Base-by-base conservation (phyloP, 805 yeast genomes). In the Ogataea paradorogensis region DNA sequence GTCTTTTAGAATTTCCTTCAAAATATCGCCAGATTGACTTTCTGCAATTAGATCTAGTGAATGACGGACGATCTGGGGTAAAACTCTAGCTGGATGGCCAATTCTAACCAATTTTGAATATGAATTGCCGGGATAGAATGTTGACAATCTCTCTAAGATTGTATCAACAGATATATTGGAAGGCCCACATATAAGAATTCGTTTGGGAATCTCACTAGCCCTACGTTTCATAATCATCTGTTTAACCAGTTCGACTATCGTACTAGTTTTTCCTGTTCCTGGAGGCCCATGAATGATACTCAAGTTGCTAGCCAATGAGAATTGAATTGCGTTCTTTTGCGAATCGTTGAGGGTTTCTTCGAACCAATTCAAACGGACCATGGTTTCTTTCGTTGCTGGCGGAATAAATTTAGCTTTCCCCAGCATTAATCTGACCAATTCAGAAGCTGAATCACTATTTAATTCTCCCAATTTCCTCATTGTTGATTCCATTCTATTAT, bases 161-260 rank as follows among this genome's bases (percentile, higher is more conserved):
- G 95, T 91, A 59, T 91, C 98, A 1, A 90, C 95, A 1, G 96
- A 79, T 11, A 89, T 81, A 58, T 91, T 91, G 0, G 97, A 89
- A 0, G 98, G 95, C 0, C 96, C 97, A 65, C 97, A 90, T 0
- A 91, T 90, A 21, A 91, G 65, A 0, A 91, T 80, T 31, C 89
- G 61, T 15, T 48, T 50, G 11, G 58, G 51, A n/a, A 24, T 10
- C 30, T 43, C 34, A 8, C 14, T 13, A 48, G 50, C 21, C 40
- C 47, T 6, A 61, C 63, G 51, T 23, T 38, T 47, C 4, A 62
- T 62, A 1, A 78, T 70, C 35, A 88, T 65, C 55, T 90, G 96
- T 36, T 83, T 75, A 26, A 89, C 80, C 7, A 86, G 65, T 53
- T 91, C 97, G 8, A 90, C 79, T 5, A 91, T 52, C 0, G 97